Base-by-base conservation (phyloP, 176 grass and related monocot species). In the maize (Zea mays) region DNA sequence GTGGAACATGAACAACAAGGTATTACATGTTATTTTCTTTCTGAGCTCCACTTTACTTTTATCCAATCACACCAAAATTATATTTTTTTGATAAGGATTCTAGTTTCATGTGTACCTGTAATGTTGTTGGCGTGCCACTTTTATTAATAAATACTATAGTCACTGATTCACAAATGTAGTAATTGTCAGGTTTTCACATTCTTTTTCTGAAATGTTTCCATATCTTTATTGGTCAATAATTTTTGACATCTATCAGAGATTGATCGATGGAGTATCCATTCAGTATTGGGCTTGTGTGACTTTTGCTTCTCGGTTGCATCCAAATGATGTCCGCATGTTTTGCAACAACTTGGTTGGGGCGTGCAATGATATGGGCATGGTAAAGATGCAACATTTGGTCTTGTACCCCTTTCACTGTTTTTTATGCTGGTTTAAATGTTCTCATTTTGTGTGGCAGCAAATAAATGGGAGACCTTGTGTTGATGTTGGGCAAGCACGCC, bases 1-100 rank as follows among this genome's bases (percentile, higher is more conserved):
- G 54, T 94, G 94, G 94, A 97, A 97, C 62, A 93, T 94, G 94
- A 92, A 88, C 21, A 89, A 86, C 54, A 92, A 93, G 91, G 91
- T 91, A 84, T 13, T 71, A 8, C 4, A 17, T 81, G 11, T 56
- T 74, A 8, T 72, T 11, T 83, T 44, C 50, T 14, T 66, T 71
- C 10, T 67, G 10, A n/a, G 0, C 16, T 41, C 16, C 20, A 8
- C 10, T 42, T 74, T 14, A 71, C 46, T 2, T 71, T 34, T 57
- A 33, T 71, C 8, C 3, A 17, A 6, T 36, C 17, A 57, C 8
- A 40, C 9, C 10, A 72, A 7, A 17, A 5, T 17, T 19, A 58
- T 59, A 19, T 74, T 43, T 12, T 58, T 57, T 57, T 57, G 8
- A 2, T 45, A 34, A 46, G 41, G 46, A 63, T 71, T 63, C 1